Base-by-base conservation (phyloP, 345 rosid genomes). In the Pelargonium nanum region DNA sequence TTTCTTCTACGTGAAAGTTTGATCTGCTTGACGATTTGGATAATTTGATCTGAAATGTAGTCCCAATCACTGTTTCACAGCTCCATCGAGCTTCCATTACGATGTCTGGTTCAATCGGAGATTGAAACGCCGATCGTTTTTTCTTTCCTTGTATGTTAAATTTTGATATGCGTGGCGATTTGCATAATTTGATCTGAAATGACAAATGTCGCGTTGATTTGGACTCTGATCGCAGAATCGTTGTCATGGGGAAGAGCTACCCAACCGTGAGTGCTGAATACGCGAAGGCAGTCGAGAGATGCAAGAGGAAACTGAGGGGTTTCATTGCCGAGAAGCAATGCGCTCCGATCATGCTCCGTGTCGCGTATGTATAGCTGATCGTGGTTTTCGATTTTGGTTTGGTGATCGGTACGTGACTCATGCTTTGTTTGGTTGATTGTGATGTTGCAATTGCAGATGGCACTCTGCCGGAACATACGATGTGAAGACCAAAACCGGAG, bases 321-420 rank as follows among this genome's bases (percentile, higher is more conserved):
- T 28, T 91, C 63, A 91, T 91, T 68, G 90, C 96, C 21, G 95
- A 86, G 76, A 91, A 91, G 84, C 74, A 77, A 70, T 88, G 98
- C 60, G 98, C 96, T 66, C 98, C 98, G 0, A 62, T 91, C 77
- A 88, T 91, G 87, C 92, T 91, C 58, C 86, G 98, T 50, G 30
- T 91, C 26, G 98, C 95, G 95, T 91, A 81, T 10, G 88, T 21
- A 2, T 40, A 28, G 54, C 23, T 19, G 19, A 13, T 50, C 2
- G n/a, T 6, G 28, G 16, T 23, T 56, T 24, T 5, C 2, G 3
- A 4, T 1, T 56, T 20, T 56, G n/a, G 17, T 19, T 55, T 4
- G 2, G 13, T 23, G 20, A 40, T 5, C 30, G 24, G 26, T 45
- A 5, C 16, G 34, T 59, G 24, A 26, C 26, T 6, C 22, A 21